Evolutionary conservation across 2,329 filamentous ascomycete genomes (phyloP).

Genomic region (Colletotrichum phormii): DNA sequence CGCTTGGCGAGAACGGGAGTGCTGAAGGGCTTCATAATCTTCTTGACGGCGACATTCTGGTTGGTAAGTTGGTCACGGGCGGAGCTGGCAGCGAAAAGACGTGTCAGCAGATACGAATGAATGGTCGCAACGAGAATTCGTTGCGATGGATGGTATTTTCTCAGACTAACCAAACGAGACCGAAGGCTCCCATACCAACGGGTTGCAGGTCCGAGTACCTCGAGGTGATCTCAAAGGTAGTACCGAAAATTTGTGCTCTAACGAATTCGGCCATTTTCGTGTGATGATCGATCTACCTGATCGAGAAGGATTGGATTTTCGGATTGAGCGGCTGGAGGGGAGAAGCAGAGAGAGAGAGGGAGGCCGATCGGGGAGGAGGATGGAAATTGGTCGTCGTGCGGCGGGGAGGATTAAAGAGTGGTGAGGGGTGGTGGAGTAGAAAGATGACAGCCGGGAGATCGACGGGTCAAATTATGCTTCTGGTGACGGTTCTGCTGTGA

Average conservation of each 20-base stretch:
- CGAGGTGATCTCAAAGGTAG: constrained; percentile 99
- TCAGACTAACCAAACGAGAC: constrained; percentile 86
- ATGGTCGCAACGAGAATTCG: not conserved
- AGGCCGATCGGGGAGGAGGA: not conserved
- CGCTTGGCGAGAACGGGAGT: constrained; percentile 98
- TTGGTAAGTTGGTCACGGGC: constrained; percentile 97
- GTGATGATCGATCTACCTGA: constrained; percentile 35
- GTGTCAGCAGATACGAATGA: constrained; percentile 38
- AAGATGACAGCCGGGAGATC: constrained; percentile 19
- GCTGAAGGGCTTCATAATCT: constrained; percentile 99
- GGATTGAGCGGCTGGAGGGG: constrained; percentile 20
- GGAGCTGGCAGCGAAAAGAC: constrained; percentile 68
- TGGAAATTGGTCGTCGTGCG: not conserved
- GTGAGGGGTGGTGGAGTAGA: constrained; percentile 22
- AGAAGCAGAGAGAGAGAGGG: constrained; percentile 5
- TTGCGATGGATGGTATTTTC: constrained; percentile 28
- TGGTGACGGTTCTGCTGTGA: not conserved
- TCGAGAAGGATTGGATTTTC: constrained; percentile 12
- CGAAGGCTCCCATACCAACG: constrained; percentile 99
- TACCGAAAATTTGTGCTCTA: constrained; percentile 98
- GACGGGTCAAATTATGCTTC: constrained; percentile 8
- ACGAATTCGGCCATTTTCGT: constrained; percentile 97
- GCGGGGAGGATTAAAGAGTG: constrained; percentile 3
- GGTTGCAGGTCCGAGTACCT: constrained; percentile 98
- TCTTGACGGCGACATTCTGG: constrained; percentile 98